Conservation (phyloP, 257 asterid species). For the Nicotiana tomentosiformis region DNA sequence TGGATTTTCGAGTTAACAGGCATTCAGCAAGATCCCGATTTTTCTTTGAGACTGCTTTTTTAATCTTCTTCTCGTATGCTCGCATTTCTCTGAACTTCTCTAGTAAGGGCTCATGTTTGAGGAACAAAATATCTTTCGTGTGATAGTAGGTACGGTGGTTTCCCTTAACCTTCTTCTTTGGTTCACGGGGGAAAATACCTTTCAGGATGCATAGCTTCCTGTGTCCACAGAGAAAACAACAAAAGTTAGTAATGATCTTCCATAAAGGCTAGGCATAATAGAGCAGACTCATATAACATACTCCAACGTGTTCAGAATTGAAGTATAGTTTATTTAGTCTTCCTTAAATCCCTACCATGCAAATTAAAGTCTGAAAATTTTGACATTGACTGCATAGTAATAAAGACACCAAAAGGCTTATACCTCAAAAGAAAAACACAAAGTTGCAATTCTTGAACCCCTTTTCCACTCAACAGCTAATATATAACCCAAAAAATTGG, state of each 20-base stretch:
- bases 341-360: not conserved
- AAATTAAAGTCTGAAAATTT: not conserved
- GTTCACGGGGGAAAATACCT: slow-evolving; percentile 91
- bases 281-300: not conserved
- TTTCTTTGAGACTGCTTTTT: slow-evolving; percentile 77
- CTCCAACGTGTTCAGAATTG: not conserved
- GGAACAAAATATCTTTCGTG: slow-evolving; percentile 77
- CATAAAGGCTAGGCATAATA: not conserved
- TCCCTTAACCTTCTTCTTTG: slow-evolving; percentile 97
- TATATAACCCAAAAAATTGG: not conserved
- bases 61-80: slow-evolving; percentile 66
- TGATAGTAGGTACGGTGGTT: slow-evolving; percentile 93
- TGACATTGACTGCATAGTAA: not conserved
- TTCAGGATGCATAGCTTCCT: slow-evolving; percentile 64
- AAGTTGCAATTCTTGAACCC: not conserved
- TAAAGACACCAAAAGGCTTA: not conserved
- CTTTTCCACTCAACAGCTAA: not conserved
- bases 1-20: slow-evolving; percentile 61
- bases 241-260: not conserved
- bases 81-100: slow-evolving; percentile 75
- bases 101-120: slow-evolving; percentile 76
- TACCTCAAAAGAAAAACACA: not conserved
- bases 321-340: not conserved
- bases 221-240: slow-evolving; percentile 9
- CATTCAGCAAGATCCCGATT: slow-evolving; percentile 80